These are phyloP conservation scores for Farysia itapuensis DNA, from an alignment of 1,284 basidiomycete species.

Conservation along the genomic window DNA sequence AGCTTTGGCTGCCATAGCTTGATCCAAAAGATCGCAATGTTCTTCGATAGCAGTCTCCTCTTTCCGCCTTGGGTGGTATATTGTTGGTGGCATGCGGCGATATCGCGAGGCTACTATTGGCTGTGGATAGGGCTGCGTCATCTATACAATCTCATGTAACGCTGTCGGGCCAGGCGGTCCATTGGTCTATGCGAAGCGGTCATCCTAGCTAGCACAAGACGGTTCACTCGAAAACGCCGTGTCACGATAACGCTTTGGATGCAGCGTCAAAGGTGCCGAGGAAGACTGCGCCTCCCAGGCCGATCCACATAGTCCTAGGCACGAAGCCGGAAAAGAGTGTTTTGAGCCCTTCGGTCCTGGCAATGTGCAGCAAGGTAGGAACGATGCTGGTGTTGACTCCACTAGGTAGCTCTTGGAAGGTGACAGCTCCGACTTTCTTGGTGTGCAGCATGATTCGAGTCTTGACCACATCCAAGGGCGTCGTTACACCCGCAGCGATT, in stretches of 20 bases:
- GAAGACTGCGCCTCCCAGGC: constrained; percentile 93
- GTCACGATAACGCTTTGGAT: constrained; percentile 32
- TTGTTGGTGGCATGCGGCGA: too few relatives aligned
- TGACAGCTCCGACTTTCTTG: constrained; percentile 5
- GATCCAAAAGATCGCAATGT: too few relatives aligned
- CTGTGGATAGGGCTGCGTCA: too few relatives aligned
- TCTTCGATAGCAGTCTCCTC: too few relatives aligned
- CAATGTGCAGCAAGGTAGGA: constrained; percentile 65
- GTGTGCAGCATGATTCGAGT: constrained; percentile 92
- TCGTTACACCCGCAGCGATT: constrained; percentile 84
- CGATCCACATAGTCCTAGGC: constrained; percentile 92
- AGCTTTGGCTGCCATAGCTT: too few relatives aligned
- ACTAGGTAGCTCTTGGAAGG: constrained; percentile 2
- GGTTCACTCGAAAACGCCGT: too few relatives aligned
- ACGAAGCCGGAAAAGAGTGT: constrained; percentile 85
- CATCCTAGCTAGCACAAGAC: too few relatives aligned
- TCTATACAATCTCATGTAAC: too few relatives aligned
- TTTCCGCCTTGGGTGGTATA: too few relatives aligned
- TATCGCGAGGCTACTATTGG: too few relatives aligned
- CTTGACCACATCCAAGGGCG: constrained; percentile 94
- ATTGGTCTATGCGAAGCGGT: too few relatives aligned
- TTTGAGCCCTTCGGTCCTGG: constrained; percentile 70
- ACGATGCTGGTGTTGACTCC: constrained; percentile 51
- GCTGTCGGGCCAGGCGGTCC: too few relatives aligned
- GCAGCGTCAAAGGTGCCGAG: constrained; percentile 80